phyloP scores from a whole-genome alignment of 805 yeast genomes.

The Starmerella riodocensis region DNA sequence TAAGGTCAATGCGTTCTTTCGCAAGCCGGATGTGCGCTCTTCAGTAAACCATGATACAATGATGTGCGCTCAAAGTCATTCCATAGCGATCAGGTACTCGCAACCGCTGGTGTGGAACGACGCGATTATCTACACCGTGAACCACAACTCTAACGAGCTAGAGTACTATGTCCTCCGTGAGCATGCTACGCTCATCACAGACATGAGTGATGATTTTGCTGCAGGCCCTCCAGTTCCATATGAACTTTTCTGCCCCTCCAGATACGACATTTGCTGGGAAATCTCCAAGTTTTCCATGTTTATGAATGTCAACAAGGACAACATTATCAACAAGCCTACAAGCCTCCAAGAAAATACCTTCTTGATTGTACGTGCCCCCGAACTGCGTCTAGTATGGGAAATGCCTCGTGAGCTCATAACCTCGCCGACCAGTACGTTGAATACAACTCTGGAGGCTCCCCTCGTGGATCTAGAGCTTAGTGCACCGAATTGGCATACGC shows the following conservation, averaged over 20 bases:
- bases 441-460: slow-evolving; percentile 31
- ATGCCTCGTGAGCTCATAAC: slow-evolving; percentile 44
- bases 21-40: slow-evolving; percentile 52
- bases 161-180: slow-evolving; percentile 64
- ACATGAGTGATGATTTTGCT: slow-evolving; percentile 61
- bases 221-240: slow-evolving; percentile 54
- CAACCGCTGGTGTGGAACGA: slow-evolving; percentile 81
- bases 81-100: slow-evolving; percentile 42
- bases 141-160: slow-evolving; percentile 38
- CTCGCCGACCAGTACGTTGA: slow-evolving; percentile 21
- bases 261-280: slow-evolving; percentile 49
- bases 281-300: slow-evolving; percentile 44
- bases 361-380: slow-evolving; percentile 56
- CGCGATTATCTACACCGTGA: slow-evolving; percentile 51
- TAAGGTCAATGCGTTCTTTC: slow-evolving; percentile 37
- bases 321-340: slow-evolving; percentile 77
- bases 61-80: slow-evolving; percentile 47
- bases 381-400: slow-evolving; percentile 33
- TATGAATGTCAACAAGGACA: slow-evolving; percentile 73
- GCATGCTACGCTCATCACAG: slow-evolving; percentile 61
- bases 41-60: slow-evolving; percentile 82
- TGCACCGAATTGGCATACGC: slow-evolving; percentile 89
- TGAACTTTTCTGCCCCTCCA: slow-evolving; percentile 61
- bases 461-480: slow-evolving; percentile 48
- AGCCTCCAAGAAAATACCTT: slow-evolving; percentile 72